Conservation (phyloP, 2,329 filamentous ascomycete species). For the Lecanosticta acicola region DNA sequence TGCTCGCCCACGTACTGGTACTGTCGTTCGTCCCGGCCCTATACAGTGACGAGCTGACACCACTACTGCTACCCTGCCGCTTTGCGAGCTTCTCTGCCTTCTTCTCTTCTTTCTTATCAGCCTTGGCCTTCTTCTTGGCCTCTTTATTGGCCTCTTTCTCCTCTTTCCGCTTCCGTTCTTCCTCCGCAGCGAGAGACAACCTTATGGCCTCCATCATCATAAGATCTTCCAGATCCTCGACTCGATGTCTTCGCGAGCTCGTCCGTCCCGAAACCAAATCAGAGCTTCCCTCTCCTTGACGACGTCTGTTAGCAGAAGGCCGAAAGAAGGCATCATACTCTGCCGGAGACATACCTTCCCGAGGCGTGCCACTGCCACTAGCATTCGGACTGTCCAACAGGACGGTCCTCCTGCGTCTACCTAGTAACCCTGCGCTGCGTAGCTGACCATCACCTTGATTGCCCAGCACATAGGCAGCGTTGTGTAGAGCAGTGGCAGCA, state of each 20-base stretch:
- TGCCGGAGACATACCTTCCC: slow-evolving; percentile 25
- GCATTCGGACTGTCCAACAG: slow-evolving; percentile 46
- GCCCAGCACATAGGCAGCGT: slow-evolving; percentile 85
- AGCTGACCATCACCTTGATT: slow-evolving; percentile 33
- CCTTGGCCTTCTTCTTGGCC: slow-evolving; percentile 78
- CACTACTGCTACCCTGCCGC: slow-evolving; percentile 48
- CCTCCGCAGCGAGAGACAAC: slow-evolving; percentile 82
- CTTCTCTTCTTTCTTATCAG: slow-evolving; percentile 58
- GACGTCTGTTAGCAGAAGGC: slow-evolving; percentile 17
- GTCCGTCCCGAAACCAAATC: slow-evolving; percentile 39
- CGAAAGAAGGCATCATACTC: slow-evolving; percentile 19
- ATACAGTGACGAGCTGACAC: slow-evolving; percentile 52
- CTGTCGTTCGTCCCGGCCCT: slow-evolving; percentile 32
- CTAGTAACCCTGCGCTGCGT: slow-evolving; percentile 40
- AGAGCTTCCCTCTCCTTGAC: slow-evolving; percentile 21
- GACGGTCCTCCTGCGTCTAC: slow-evolving; percentile 47
- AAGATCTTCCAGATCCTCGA: slow-evolving; percentile 90
- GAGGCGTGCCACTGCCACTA: slow-evolving; percentile 43
- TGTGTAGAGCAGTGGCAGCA: slow-evolving; percentile 88
- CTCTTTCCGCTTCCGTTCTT: slow-evolving; percentile 80
- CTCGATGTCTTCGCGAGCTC: slow-evolving; percentile 55
- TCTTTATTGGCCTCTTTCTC: slow-evolving; percentile 78
- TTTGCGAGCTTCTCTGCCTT: slow-evolving; percentile 65
- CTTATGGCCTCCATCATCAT: slow-evolving; percentile 98
- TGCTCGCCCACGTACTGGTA: slow-evolving; percentile 28